A percentile compares a stretch with the other conserved stretches of the same genome.
Evolutionary conservation across 108 stramenopile species (phyloP).

Genomic region (Asterionellopsis glacialis): DNA sequence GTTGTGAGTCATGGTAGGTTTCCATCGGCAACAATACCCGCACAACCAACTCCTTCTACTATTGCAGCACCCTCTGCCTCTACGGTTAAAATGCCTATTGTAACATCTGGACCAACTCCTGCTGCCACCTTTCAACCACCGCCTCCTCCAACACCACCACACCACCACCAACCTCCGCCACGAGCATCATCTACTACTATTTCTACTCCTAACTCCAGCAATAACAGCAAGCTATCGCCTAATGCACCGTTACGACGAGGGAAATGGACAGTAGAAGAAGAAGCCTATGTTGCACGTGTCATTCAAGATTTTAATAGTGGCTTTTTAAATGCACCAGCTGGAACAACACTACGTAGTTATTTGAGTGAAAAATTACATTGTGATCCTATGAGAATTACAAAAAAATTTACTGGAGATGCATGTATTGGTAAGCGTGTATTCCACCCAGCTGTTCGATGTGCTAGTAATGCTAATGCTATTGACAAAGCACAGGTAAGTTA

Average conservation of each 20-base stretch:
- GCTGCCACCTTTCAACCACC: too few relatives aligned
- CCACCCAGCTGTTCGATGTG: conserved; percentile 62
- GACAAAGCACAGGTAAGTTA: conserved; percentile 70
- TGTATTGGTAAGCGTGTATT: conserved; percentile 93
- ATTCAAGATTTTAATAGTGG: conserved; percentile 95
- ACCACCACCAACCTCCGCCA: too few relatives aligned
- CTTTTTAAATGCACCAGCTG: conserved; percentile 87
- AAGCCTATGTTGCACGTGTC: conserved; percentile 86
- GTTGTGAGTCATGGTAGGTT: too few relatives aligned
- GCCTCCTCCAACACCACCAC: too few relatives aligned
- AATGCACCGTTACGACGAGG: conserved; percentile 50
- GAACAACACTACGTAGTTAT: conserved; percentile 92
- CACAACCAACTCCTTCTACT: too few relatives aligned
- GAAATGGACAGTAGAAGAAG: conserved; percentile 95
- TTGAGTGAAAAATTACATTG: conserved; percentile 95
- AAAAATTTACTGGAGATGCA: conserved; percentile 96
- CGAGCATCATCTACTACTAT: too few relatives aligned
- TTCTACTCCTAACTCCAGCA: too few relatives aligned
- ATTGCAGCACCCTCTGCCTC: too few relatives aligned
- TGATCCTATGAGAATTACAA: conserved; percentile 99
- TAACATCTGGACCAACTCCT: too few relatives aligned
- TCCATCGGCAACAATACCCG: too few relatives aligned
- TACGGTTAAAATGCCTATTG: too few relatives aligned
- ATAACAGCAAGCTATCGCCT: too few relatives aligned
- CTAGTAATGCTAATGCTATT: conserved; percentile 49